Conservation (phyloP, 306 rosid genomes). For the Senna tora region DNA sequence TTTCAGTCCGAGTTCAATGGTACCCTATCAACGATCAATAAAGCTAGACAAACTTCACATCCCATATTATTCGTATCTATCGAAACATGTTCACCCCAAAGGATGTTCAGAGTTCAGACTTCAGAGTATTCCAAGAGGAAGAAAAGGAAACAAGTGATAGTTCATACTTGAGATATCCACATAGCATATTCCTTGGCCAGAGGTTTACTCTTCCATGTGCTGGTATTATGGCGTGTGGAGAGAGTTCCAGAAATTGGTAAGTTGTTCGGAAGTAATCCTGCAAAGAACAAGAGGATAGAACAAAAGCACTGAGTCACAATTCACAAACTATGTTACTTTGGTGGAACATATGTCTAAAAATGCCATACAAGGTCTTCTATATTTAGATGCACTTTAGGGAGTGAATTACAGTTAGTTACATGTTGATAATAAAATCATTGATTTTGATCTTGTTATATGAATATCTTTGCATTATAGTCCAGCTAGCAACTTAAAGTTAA, state of each 20-base stretch:
- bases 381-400: neutral
- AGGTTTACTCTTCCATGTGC: conserved; percentile 84
- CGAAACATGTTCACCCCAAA: neutral
- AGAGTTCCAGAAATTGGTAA: conserved; percentile 71
- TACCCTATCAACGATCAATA: no score
- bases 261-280: conserved; percentile 81
- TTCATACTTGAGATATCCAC: conserved; percentile 79
- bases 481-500: neutral
- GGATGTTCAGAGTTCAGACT: neutral
- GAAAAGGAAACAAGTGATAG: neutral
- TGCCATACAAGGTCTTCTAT: neutral
- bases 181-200: conserved; percentile 89
- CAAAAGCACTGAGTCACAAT: neutral
- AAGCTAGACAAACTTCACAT: neutral
- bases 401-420: neutral
- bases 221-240: conserved; percentile 74
- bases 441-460: neutral
- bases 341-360: neutral
- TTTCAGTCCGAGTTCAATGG: no score
- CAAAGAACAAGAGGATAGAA: conserved; percentile 27
- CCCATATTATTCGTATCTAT: no score
- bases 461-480: neutral
- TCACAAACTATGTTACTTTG: neutral
- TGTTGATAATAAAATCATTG: neutral
- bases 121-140: neutral